Percentiles rank a stretch among this genome's conserved stretches.
phyloP scores from a whole-genome alignment of 371 early-diverging fungal species.

The Capillidium heterosporum region DNA sequence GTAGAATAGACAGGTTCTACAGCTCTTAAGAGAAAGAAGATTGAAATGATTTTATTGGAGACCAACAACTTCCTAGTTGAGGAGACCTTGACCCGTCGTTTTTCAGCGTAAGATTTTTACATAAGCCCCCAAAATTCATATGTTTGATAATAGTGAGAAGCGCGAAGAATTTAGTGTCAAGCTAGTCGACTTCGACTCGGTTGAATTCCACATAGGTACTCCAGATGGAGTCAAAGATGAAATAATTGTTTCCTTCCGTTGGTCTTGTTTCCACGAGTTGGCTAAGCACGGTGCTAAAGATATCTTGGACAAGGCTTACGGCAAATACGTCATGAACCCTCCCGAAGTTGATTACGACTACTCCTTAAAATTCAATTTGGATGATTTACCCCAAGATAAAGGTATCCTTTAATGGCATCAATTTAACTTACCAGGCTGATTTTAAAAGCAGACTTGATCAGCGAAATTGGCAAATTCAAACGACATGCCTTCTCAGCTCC shows the following conservation, averaged over 20 bases:
- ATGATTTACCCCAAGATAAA: slow-evolving; percentile 43
- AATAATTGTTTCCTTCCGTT: slow-evolving; percentile 55
- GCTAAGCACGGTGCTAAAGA: slow-evolving; percentile 57
- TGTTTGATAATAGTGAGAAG: slow-evolving; percentile 35
- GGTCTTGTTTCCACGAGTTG: slow-evolving; percentile 68
- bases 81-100: slow-evolving; percentile 30
- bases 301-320: slow-evolving; percentile 66
- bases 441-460: slow-evolving; percentile 42
- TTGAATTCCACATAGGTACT: slow-evolving; percentile 66
- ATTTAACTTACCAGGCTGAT: neutral
- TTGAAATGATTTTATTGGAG: slow-evolving; percentile 49
- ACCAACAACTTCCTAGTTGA: slow-evolving; percentile 46
- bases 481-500: slow-evolving; percentile 86
- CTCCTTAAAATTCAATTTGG: slow-evolving; percentile 62
- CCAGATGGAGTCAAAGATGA: slow-evolving; percentile 43
- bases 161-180: slow-evolving; percentile 64
- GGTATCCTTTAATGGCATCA: slow-evolving; percentile 20
- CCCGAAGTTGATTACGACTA: slow-evolving; percentile 70
- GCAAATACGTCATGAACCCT: slow-evolving; percentile 29
- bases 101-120: slow-evolving; percentile 26
- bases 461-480: slow-evolving; percentile 69
- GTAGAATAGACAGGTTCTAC: too few relatives aligned
- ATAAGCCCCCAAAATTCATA: slow-evolving; percentile 10
- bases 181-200: slow-evolving; percentile 91
- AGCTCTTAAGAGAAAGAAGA: too few relatives aligned